Evolutionary conservation across 352 stramenopile species (phyloP), one percentile per base, ranked within the genome.

Genomic region (Peronospora farinosa): DNA sequence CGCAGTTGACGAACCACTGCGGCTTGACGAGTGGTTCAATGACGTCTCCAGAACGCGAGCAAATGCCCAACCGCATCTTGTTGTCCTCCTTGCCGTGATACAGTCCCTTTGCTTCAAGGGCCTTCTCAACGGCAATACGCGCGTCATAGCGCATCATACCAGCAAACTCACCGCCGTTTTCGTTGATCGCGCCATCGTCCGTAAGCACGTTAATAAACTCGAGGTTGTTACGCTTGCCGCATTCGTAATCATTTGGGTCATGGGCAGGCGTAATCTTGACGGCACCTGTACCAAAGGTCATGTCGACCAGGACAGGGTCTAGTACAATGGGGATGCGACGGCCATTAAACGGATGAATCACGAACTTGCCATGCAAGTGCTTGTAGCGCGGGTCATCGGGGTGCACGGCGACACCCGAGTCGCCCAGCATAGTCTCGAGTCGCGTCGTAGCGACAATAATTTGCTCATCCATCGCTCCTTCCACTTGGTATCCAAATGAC

Each of bases 391-490:
- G 68, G 76, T 99, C 97, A 25, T 99, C 89, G 0, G 97, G 97
- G 81, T 99, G 97, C 17, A 99, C 88, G 0, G 97, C 97, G 16
- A 99, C 94, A 32, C 92, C 96, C 5, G 86, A 92, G 79, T 99
- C 97, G 30, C 97, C 97, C 21, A 99, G 74, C 96, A 99, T 99
- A 6, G 97, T 99, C 80, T 99, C 97, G 5, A 99, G 76, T 88
- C 97, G 96, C 31, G 97, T 99, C 1, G 97, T 92, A 4, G 76
- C 78, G 23, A 92, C 78, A 40, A 90, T 85, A 15, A 92, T 57
- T 57, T 88, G 65, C 53, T 95, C 85, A 42, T 80, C 67, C 4
- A 73, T 80, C 5, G 73, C 81, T 32, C 69, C 90, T 67, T 98
- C 95, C 13, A 99, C 86, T 1, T 81, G 75, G 75, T 99, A 99